Base-by-base conservation (phyloP, 2,329 filamentous ascomycete species). In the Tolypocladium ophioglossoides region DNA sequence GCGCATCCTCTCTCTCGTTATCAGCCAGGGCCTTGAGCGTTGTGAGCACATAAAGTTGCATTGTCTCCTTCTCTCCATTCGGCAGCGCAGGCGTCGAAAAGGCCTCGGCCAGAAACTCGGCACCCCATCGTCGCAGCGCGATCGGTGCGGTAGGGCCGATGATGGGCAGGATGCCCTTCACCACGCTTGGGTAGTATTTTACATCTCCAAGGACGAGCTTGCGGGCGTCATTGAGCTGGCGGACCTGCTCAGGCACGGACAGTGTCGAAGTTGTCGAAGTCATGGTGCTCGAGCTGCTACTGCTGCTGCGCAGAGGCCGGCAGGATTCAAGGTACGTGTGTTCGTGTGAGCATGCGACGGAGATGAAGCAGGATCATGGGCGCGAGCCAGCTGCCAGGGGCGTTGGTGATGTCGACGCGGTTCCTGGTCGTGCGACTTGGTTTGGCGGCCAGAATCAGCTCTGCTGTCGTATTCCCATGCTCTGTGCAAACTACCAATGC, bases 31-130 rank as follows among this genome's bases (percentile, higher is more conserved):
- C 78, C 66, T 83, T 81, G 60, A 99, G 71, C 30, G 86, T 88
- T 61, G 90, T 85, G 64, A 99, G 73, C 56, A 95, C 89, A 56
- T 83, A 80, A 56, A 89, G 76, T 61, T 86, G 84, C 72, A 94
- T 77, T 57, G 84, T 84, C 76, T 85, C 89, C 77, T 97, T 99
- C 69, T 88, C 84, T 52, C 85, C 78, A 56, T 82, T 77, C 22
- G 85, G 76, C 63, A 97, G 78, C 24, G 87, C 83, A n/a, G 95
- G 94, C 56, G 89, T 95, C 55, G 94, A 87, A 73, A 99, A 97
- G 2, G 91, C 91, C 75, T 99, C 94, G 54, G 92, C 91, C 46
- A 99, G 78, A 67, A 99, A 99, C 57, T 96, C 91, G 58, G 91
- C 86, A 30, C 92, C 94, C 94, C 94, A 99, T 86, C 91, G 79